A percentile compares a stretch with the other conserved stretches of the same genome.
These are phyloP conservation scores for Gentiana straminea DNA, from an alignment of 257 asterid genomes.

Conservation along the genomic window DNA sequence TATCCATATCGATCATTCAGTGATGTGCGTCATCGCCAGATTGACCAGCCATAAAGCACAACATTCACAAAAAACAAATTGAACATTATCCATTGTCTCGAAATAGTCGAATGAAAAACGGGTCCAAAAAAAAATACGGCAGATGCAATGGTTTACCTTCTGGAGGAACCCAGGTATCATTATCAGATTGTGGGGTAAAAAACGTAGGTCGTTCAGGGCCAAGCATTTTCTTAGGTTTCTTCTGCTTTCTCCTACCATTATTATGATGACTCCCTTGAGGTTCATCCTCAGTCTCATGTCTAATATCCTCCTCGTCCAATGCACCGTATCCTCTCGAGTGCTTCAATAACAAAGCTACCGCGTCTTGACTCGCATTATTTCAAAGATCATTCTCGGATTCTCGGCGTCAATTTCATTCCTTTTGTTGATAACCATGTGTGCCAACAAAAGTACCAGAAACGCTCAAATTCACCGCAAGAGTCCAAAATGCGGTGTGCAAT, in stretches of 20 bases:
- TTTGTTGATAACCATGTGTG: no score
- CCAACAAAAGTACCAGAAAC: no score
- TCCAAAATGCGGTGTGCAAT: no score
- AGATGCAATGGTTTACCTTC: conserved; percentile 40
- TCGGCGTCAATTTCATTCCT: no score
- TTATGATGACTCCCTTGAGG: conserved; percentile 7
- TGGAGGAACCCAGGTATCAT: conserved; percentile 85
- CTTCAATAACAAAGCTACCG: conserved; percentile 74
- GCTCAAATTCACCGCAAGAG: no score
- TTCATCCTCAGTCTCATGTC: conserved; percentile 14
- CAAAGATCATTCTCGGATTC: no score
- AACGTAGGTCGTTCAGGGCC: conserved; percentile 77
- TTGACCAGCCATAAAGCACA: conserved; percentile 48
- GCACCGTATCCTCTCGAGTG: conserved; percentile 55
- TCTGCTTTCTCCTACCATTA: conserved; percentile 20
- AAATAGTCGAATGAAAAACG: neutral
- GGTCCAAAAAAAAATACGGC: neutral
- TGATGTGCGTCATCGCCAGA: conserved; percentile 90
- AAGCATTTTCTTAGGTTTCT: conserved; percentile 45
- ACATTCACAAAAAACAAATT: conserved; percentile 5
- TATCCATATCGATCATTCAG: conserved; percentile 85
- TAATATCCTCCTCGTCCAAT: conserved; percentile 27
- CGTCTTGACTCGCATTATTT: conserved; percentile 45
- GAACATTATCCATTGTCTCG: neutral
- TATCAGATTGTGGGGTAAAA: conserved; percentile 35